Evolutionary conservation across 768 basidiomycete species (phyloP).

Genomic region (Amylocystis lapponica): DNA sequence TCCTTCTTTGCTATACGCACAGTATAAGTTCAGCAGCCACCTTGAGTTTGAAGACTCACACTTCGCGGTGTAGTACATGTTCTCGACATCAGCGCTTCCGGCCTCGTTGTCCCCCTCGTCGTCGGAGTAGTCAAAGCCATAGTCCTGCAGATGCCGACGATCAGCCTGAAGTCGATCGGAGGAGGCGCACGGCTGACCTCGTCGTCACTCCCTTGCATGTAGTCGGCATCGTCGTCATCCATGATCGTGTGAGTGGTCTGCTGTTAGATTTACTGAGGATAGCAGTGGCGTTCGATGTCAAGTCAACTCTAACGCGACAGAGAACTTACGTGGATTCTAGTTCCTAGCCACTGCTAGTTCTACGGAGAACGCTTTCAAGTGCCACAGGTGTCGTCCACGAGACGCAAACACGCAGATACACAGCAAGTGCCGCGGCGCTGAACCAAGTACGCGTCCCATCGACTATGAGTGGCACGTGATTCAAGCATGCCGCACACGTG

Average conservation of each 20-base stretch:
- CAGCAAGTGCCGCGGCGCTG: too few relatives aligned
- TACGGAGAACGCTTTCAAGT: too few relatives aligned
- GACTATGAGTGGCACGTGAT: too few relatives aligned
- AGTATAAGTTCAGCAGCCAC: conserved; percentile 4
- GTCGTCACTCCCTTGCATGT: conserved; percentile 86
- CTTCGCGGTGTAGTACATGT: conserved; percentile 97
- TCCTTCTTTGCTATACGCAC: conserved; percentile 76
- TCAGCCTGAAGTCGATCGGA: conserved; percentile 8
- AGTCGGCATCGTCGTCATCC: conserved; percentile 94
- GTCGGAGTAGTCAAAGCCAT: conserved; percentile 96
- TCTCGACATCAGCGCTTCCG: conserved; percentile 87
- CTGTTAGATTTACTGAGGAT: too few relatives aligned
- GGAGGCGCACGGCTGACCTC: conserved; percentile 46
- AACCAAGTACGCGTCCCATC: too few relatives aligned
- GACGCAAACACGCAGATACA: too few relatives aligned
- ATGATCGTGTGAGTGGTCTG: conserved; percentile 34
- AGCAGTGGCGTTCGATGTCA: too few relatives aligned
- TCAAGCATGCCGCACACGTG: too few relatives aligned
- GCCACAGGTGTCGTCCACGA: too few relatives aligned
- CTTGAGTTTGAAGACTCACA: conserved; percentile 42
- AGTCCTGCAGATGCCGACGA: conserved; percentile 50
- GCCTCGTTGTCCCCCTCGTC: conserved; percentile 77
- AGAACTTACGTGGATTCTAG: too few relatives aligned
- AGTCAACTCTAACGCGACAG: too few relatives aligned
- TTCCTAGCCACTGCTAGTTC: too few relatives aligned